Evolutionary conservation across 768 basidiomycete genomes (phyloP).

Genomic region (Amanita pseudoporphyria): DNA sequence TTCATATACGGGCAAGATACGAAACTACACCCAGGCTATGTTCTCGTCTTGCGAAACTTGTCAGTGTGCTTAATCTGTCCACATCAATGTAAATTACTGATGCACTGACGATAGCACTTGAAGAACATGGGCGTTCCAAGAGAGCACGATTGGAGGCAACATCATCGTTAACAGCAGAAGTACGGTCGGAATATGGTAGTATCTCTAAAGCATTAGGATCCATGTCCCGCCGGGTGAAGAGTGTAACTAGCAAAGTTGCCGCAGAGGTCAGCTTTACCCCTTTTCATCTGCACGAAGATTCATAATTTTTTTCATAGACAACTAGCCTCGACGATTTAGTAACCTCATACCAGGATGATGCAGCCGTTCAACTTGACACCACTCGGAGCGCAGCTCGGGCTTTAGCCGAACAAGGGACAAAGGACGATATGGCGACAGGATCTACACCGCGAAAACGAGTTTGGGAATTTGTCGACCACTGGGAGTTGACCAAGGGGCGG

Average conservation of each 20-base stretch:
- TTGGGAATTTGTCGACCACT: constrained; percentile 62
- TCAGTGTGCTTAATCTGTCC: constrained; percentile 16
- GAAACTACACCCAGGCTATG: constrained; percentile 36
- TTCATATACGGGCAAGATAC: constrained; percentile 42
- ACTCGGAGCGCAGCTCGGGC: constrained; percentile 41
- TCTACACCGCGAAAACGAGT: constrained; percentile 67
- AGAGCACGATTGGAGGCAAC: constrained; percentile 58
- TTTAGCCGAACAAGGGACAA: constrained; percentile 47
- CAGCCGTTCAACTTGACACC: constrained; percentile 33
- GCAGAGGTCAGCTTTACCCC: constrained; percentile 36
- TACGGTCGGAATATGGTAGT: constrained; percentile 42
- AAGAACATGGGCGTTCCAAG: constrained; percentile 54
- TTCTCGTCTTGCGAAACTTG: constrained; percentile 35
- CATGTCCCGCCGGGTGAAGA: background rate
- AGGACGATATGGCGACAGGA: constrained; percentile 60
- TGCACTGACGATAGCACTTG: constrained; percentile 34
- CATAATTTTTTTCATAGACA: constrained; percentile 23
- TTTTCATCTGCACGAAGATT: background rate
- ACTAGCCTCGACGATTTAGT: constrained; percentile 28
- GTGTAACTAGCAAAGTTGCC: constrained; percentile 17
- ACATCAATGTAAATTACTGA: background rate
- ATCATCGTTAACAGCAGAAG: constrained; percentile 33
- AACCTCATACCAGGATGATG: constrained; percentile 33
- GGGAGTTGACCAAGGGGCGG: constrained; percentile 61
- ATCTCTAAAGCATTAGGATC: constrained; percentile 35